Percentiles rank a stretch among this genome's conserved stretches.
Evolutionary conservation across 805 yeast species (phyloP).

Genomic region (Allodekkera sacchari): DNA sequence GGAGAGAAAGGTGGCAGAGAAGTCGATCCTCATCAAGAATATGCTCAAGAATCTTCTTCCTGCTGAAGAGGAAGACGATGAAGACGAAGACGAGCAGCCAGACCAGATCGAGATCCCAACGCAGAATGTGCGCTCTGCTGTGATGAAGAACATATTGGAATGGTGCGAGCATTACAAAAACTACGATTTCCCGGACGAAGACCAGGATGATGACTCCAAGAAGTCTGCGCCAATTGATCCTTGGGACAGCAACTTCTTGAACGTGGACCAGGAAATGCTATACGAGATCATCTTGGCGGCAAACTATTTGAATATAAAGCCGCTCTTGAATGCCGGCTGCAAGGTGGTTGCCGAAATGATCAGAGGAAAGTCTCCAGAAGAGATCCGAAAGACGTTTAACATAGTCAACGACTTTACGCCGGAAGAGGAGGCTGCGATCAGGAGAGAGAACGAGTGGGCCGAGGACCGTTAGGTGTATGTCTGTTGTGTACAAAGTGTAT

Average conservation of each 20-base stretch:
- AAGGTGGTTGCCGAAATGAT: constrained; percentile 81
- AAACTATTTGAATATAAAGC: constrained; percentile 67
- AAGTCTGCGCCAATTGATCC: constrained; percentile 89
- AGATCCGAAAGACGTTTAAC: constrained; percentile 70
- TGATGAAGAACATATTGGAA: constrained; percentile 83
- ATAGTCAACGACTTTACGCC: constrained; percentile 78
- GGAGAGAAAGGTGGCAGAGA: constrained; percentile 75
- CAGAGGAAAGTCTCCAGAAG: constrained; percentile 72
- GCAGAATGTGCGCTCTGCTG: constrained; percentile 83
- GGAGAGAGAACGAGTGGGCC: constrained; percentile 88
- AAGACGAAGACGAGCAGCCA: constrained; percentile 47
- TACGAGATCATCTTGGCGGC: constrained; percentile 79
- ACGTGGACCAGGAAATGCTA: constrained; percentile 87
- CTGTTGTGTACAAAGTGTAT: no score
- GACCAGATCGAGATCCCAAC: constrained; percentile 77
- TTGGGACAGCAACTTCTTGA: constrained; percentile 92
- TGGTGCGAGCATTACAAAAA: constrained; percentile 96
- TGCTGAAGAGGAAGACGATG: constrained; percentile 30
- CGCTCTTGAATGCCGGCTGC: constrained; percentile 70
- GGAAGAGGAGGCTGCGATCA: constrained; percentile 81
- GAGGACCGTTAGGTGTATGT: constrained; percentile 75
- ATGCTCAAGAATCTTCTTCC: constrained; percentile 63
- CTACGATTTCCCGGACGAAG: constrained; percentile 63
- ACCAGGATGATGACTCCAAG: constrained; percentile 75
- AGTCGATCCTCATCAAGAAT: constrained; percentile 77